Base-by-base conservation (phyloP, 2,329 filamentous ascomycete genomes). In the Magnaporthales sp. region DNA sequence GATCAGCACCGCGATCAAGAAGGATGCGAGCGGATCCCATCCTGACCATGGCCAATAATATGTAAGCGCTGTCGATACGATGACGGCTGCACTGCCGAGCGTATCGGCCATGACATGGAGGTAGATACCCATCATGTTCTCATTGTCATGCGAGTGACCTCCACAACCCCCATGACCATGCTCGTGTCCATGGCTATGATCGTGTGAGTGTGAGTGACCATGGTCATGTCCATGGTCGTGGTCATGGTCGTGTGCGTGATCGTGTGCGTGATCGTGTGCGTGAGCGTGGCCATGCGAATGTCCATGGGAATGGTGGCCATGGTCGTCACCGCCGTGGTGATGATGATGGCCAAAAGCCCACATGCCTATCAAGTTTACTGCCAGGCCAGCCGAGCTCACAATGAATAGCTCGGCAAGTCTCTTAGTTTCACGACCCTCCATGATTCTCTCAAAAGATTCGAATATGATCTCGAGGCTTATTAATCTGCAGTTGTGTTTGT, bases 51-150 rank as follows among this genome's bases (percentile, higher is more conserved):
- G 91, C 74, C 91, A 90, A 72, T 92, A 89, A 74, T 96, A 90
- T 0, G 96, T 96, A 26, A 98, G 82, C 0, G 92, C 80, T 0
- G 95, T 99, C 8, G 93, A 97, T 38, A 93, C 87, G 69, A 99
- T 97, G 63, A 99, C 95, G 0, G 95, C 95, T 1, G 93, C 91
- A 66, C 93, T 97, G 29, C 95, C 95, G 31, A 98, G 87, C 0
- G 95, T 96, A 75, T 99, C 95, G 6, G 95, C 95, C 30, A 98
- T 83, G 64, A 99, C 91, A 74, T 99, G 95, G 24, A 99, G 82
- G 77, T 96, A 99, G 70, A 99, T 98, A 13, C 95, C 95, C 72
- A 95, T 80, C 93, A 99, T 97, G 75, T 99, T 99, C 73, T 99
- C 95, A 76, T 97, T 97, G 69, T 92, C 90, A 73, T 93, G 90